These are phyloP conservation scores for Colletotrichum cuscutae DNA, from an alignment of 2,329 filamentous ascomycete species.

Conservation along the genomic window DNA sequence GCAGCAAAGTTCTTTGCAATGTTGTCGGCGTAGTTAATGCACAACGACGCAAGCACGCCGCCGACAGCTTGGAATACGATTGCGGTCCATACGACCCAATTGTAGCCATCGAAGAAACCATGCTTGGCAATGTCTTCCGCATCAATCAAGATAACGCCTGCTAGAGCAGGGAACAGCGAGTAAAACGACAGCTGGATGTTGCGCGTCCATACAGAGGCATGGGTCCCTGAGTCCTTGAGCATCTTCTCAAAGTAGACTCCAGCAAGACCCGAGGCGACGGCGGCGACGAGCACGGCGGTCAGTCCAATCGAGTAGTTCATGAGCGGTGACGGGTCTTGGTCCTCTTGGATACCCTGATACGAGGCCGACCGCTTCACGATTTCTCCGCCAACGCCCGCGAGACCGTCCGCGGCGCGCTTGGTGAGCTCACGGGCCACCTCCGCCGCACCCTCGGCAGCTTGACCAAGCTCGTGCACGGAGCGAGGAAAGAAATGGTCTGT, in stretches of 20 bases:
- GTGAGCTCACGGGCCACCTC: conserved; percentile 63
- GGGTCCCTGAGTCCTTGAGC: conserved; percentile 81
- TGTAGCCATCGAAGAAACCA: conserved; percentile 96
- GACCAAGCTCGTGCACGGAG: conserved; percentile 80
- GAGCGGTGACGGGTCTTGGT: conserved; percentile 59
- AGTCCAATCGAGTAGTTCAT: conserved; percentile 87
- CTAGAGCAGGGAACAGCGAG: conserved; percentile 87
- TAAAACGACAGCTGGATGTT: conserved; percentile 97
- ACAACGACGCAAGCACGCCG: conserved; percentile 80
- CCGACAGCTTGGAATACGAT: conserved; percentile 85
- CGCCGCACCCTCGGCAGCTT: conserved; percentile 54
- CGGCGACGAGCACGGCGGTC: conserved; percentile 80
- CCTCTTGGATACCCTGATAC: conserved; percentile 86
- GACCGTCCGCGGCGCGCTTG: conserved; percentile 53
- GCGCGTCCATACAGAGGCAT: conserved; percentile 83
- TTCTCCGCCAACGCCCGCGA: conserved; percentile 40
- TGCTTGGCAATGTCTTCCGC: conserved; percentile 83
- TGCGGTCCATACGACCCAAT: conserved; percentile 88
- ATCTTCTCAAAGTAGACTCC: conserved; percentile 93
- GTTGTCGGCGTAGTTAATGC: conserved; percentile 86
- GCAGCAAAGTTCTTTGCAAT: conserved; percentile 95
- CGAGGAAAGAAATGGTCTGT: conserved; percentile 79
- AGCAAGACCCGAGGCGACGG: conserved; percentile 83
- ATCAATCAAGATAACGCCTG: conserved; percentile 89
- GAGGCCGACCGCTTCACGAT: conserved; percentile 78